Percentiles rank a stretch among this genome's conserved stretches.
Conservation (phyloP, 345 rosid genomes). For the Rhodomyrtus tomentosa region DNA sequence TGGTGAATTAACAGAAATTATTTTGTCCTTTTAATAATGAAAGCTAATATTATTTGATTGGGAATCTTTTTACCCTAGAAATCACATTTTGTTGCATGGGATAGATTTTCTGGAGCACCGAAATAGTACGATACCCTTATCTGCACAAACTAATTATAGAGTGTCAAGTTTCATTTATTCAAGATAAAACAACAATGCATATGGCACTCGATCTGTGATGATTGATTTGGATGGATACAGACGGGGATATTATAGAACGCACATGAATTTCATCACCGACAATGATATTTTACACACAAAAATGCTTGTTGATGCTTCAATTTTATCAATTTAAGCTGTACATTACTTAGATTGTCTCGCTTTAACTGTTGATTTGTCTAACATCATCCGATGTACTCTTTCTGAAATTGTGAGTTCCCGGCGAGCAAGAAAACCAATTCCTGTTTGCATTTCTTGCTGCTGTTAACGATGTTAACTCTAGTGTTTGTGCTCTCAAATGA, state of each 20-base stretch:
- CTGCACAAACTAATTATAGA: too few relatives aligned
- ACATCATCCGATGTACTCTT: background rate
- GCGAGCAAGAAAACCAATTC: background rate
- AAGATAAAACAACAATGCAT: background rate
- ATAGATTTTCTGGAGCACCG: background rate
- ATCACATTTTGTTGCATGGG: background rate
- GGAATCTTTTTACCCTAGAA: background rate
- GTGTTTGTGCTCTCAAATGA: background rate
- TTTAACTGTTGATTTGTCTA: background rate
- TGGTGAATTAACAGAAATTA: background rate
- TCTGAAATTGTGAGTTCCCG: background rate
- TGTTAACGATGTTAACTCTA: too few relatives aligned
- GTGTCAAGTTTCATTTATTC: background rate
- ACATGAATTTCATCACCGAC: too few relatives aligned
- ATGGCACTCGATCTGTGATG: background rate
- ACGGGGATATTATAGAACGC: background rate
- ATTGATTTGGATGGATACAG: background rate
- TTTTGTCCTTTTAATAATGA: background rate
- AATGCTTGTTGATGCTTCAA: background rate
- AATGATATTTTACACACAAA: background rate
- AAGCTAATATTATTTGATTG: background rate
- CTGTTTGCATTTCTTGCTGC: background rate
- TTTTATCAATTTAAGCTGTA: background rate
- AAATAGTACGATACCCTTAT: background rate
- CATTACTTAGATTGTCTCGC: background rate